These are phyloP conservation scores for Delphinella strobiligena DNA, from an alignment of 2,329 filamentous ascomycete species.

Conservation along the genomic window DNA sequence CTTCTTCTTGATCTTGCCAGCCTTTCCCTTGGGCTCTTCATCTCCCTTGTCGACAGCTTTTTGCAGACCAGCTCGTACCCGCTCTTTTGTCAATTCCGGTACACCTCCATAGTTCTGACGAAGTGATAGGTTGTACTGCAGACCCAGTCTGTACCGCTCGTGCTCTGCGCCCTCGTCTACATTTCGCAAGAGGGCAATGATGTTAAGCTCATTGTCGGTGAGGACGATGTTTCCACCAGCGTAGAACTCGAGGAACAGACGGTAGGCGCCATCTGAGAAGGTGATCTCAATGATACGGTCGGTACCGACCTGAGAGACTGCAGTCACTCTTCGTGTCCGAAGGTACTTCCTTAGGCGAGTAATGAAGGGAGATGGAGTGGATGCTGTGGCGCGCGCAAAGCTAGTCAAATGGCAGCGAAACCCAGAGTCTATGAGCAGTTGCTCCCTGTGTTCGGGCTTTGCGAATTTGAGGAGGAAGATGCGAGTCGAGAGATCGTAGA, in stretches of 20 bases:
- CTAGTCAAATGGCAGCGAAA: conserved; percentile 92
- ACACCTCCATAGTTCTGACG: conserved; percentile 73
- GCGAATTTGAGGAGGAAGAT: conserved; percentile 94
- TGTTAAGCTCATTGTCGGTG: conserved; percentile 72
- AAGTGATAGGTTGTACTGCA: conserved; percentile 67
- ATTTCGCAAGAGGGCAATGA: conserved; percentile 67
- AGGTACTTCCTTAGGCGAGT: conserved; percentile 74
- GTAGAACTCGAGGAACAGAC: conserved; percentile 89
- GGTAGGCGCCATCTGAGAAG: conserved; percentile 84
- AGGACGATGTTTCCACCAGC: conserved; percentile 90
- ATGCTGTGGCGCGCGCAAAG: conserved; percentile 77
- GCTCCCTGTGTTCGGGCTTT: conserved; percentile 77
- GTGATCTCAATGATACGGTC: conserved; percentile 86
- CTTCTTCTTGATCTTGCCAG: conserved; percentile 59
- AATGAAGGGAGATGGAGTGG: conserved; percentile 76
- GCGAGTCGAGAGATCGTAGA: conserved; percentile 92
- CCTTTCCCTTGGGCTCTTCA: conserved; percentile 27
- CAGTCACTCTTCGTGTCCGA: conserved; percentile 73
- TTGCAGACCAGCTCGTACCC: conserved; percentile 57
- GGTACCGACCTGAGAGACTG: conserved; percentile 75
- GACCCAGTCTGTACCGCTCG: conserved; percentile 65
- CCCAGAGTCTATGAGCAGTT: conserved; percentile 84
- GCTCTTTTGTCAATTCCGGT: conserved; percentile 60
- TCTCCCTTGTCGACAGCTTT: conserved; percentile 50
- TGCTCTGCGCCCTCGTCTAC: conserved; percentile 74